Conservation (phyloP, 2,329 filamentous ascomycete species). For the Colletotrichum phormii region DNA sequence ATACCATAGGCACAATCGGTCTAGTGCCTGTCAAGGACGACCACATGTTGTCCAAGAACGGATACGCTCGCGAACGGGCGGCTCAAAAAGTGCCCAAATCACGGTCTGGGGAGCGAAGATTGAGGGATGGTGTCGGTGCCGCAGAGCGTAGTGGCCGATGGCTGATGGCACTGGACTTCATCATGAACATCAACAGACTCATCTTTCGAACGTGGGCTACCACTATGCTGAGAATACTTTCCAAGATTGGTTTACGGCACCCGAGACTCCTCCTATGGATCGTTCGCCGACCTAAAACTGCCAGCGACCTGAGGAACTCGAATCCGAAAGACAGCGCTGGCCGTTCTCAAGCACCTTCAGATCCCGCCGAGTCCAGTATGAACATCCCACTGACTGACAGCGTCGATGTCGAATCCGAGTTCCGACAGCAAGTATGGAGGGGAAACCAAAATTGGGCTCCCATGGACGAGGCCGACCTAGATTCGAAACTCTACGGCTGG, state of each 20-base stretch:
- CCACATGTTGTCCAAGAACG: conserved; percentile 58
- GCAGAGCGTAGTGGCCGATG: conserved; percentile 83
- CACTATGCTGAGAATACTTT: conserved; percentile 64
- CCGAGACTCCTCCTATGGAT: conserved; percentile 73
- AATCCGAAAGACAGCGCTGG: conserved; percentile 3
- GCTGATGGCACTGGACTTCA: conserved; percentile 80
- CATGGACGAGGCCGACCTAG: conserved; percentile 73
- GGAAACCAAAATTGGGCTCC: conserved; percentile 48
- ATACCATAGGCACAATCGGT: conserved; percentile 65
- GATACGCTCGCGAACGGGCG: conserved; percentile 78
- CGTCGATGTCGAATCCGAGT: conserved; percentile 85
- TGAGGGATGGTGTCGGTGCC: conserved; percentile 78
- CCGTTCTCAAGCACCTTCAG: background rate
- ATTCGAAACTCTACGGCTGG: conserved; percentile 82
- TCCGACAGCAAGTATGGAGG: conserved; percentile 70
- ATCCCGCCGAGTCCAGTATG: conserved; percentile 47
- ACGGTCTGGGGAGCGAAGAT: conserved; percentile 56
- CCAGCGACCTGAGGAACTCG: conserved; percentile 32
- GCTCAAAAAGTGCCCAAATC: conserved; percentile 66
- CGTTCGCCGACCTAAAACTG: conserved; percentile 52
- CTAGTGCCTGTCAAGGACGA: conserved; percentile 65
- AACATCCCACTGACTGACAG: conserved; percentile 69
- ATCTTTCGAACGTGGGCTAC: conserved; percentile 69
- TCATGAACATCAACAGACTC: conserved; percentile 79
- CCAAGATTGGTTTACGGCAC: conserved; percentile 68